phyloP scores from a whole-genome alignment of 306 rosid genomes.

The Prosopis cineraria region DNA sequence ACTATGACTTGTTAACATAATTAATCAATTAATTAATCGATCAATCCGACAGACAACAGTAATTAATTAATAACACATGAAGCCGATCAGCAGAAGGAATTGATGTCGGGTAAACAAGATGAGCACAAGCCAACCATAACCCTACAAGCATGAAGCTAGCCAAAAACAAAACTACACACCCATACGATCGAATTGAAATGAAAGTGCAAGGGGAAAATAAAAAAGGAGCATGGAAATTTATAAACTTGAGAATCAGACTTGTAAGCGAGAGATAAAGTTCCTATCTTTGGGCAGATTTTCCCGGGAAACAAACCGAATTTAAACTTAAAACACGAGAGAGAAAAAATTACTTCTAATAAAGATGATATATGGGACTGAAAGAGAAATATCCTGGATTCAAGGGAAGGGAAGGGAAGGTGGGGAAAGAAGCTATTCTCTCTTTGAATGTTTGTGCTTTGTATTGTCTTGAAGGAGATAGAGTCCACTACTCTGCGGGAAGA shows the following conservation, averaged over 20 bases:
- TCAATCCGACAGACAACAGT: neutral
- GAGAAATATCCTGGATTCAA: neutral
- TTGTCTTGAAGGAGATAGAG: neutral
- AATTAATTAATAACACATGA: neutral
- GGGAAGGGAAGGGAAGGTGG: neutral
- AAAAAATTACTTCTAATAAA: neutral
- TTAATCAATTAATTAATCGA: neutral
- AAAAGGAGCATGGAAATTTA: too few relatives aligned
- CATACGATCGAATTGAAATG: neutral
- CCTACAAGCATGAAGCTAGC: neutral
- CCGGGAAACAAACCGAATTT: neutral
- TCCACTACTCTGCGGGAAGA: neutral
- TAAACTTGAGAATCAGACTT: neutral
- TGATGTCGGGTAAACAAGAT: neutral
- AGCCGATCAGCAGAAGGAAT: neutral
- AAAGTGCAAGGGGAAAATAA: neutral
- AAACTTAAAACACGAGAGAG: neutral
- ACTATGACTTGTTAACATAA: slow-evolving; percentile 6
- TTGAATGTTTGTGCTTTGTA: neutral
- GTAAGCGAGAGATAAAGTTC: neutral
- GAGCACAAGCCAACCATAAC: neutral
- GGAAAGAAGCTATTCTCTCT: neutral
- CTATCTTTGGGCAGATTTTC: slow-evolving; percentile 2
- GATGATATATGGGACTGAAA: neutral
- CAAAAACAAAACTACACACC: neutral